A percentile compares a stretch with the other conserved stretches of the same genome.
Conservation (phyloP, 139 green algal genomes). For the Chlamydomonas sphaeroides region DNA sequence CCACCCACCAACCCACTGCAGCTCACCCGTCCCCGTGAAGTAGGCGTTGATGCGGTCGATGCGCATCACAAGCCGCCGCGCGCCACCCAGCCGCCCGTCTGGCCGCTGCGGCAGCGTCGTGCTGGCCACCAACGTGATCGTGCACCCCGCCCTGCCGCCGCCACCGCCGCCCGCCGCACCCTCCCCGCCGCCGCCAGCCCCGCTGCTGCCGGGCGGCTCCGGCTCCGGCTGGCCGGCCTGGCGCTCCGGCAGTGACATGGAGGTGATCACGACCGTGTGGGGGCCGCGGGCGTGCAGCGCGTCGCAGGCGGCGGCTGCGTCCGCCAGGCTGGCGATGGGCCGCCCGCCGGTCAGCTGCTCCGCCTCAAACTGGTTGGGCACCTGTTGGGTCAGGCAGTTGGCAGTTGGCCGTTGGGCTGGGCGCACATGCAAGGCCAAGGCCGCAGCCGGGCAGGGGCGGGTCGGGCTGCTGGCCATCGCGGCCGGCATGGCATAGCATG, state of each 20-base stretch:
- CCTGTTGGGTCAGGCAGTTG: too few species aligned
- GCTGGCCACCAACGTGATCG: conserved; percentile 75
- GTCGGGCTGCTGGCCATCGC: too few species aligned
- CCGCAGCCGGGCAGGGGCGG: too few species aligned
- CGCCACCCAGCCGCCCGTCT: conserved; percentile 73
- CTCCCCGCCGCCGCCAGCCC: too few species aligned
- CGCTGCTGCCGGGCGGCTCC: too few species aligned
- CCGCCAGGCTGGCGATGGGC: conserved; percentile 59
- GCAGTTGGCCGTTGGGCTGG: too few species aligned
- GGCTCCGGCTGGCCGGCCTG: too few species aligned
- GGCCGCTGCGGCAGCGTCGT: conserved; percentile 63
- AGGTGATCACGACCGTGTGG: conserved; percentile 78
- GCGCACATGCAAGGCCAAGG: too few species aligned
- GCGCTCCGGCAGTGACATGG: conserved; percentile 45
- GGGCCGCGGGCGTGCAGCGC: conserved; percentile 72
- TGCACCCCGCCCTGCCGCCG: too few species aligned
- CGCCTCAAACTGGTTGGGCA: conserved; percentile 90
- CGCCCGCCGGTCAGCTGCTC: conserved; percentile 78
- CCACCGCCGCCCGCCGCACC: too few species aligned
- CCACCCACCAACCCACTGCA: background rate
- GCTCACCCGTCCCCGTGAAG: conserved; percentile 85
- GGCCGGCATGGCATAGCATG: too few species aligned
- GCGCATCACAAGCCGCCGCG: conserved; percentile 54
- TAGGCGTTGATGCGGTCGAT: conserved; percentile 75
- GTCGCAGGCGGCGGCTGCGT: conserved; percentile 70